These are phyloP conservation scores for Populus pruinosa DNA, from an alignment of 345 rosid species.

Conservation along the genomic window DNA sequence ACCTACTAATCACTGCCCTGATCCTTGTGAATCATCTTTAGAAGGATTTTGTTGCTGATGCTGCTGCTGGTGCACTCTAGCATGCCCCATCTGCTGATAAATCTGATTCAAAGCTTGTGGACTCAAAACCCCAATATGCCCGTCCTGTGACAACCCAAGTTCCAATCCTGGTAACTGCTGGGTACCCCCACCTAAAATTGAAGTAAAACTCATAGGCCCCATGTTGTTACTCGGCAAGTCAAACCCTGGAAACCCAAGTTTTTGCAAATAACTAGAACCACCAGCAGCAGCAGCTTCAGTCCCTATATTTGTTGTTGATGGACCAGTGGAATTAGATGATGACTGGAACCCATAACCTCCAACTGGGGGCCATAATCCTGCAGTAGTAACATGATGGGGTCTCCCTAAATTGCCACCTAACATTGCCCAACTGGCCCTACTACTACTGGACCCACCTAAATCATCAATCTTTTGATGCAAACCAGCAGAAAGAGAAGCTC, in stretches of 20 bases:
- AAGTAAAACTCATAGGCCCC: constrained; percentile 76
- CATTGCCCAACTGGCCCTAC: constrained; percentile 66
- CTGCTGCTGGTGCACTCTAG: constrained; percentile 46
- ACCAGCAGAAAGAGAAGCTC: constrained; percentile 58
- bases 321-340: constrained; percentile 36
- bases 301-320: constrained; percentile 46
- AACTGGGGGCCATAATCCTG: constrained; percentile 75
- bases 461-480: constrained; percentile 66
- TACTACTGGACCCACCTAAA: constrained; percentile 54
- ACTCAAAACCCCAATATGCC: constrained; percentile 75
- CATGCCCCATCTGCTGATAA: constrained; percentile 91
- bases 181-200: constrained; percentile 55
- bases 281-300: constrained; percentile 23
- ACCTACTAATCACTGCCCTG: constrained; percentile 54
- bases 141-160: constrained; percentile 89
- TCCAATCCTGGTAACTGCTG: constrained; percentile 89
- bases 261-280: constrained; percentile 48
- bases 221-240: constrained; percentile 57
- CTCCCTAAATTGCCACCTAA: constrained; percentile 58
- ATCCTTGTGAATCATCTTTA: constrained; percentile 86
- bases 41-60: constrained; percentile 52
- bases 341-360: constrained; percentile 65
- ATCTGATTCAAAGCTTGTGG: constrained; percentile 73
- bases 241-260: constrained; percentile 72
- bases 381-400: constrained; percentile 48